A percentile compares a stretch with the other conserved stretches of the same genome.
These are phyloP conservation scores for Holtermanniella nyarrowii DNA, from an alignment of 768 basidiomycete species.

Conservation along the genomic window DNA sequence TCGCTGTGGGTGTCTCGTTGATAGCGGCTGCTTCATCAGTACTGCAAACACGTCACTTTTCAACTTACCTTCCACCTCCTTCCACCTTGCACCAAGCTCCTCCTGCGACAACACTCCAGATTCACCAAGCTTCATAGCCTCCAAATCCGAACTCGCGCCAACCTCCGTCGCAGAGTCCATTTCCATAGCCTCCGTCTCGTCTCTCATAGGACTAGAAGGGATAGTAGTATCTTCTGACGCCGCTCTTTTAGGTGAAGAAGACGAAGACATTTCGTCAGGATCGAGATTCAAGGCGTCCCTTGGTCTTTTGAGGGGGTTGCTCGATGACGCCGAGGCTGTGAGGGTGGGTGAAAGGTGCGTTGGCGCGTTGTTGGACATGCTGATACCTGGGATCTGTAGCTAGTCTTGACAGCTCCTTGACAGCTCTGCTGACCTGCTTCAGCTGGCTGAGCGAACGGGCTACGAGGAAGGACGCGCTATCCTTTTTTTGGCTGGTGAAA, in stretches of 20 bases:
- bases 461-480: too few species aligned
- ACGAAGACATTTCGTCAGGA: slow-evolving; percentile 17
- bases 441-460: too few species aligned
- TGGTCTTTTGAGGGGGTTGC: slow-evolving; percentile 32
- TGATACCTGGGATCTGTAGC: too few species aligned
- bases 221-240: slow-evolving; percentile 53
- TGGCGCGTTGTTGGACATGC: too few species aligned
- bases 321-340: slow-evolving; percentile 1
- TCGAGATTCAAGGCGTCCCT: slow-evolving; percentile 29
- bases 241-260: slow-evolving; percentile 62
- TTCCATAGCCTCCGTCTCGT: slow-evolving; percentile 3
- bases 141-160: slow-evolving; percentile 15
- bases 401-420: too few species aligned
- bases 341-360: slow-evolving; percentile 1
- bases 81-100: slow-evolving; percentile 2
- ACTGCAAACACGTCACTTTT: neutral
- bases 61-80: slow-evolving; percentile 17
- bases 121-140: neutral
- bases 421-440: too few species aligned
- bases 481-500: too few species aligned
- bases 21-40: slow-evolving; percentile 2
- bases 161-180: slow-evolving; percentile 6
- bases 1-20: slow-evolving; percentile 18
- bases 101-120: slow-evolving; percentile 2
- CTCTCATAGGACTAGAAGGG: slow-evolving; percentile 5